Conservation (phyloP, 441 rosid species). For the Gossypium schwendimanii region DNA sequence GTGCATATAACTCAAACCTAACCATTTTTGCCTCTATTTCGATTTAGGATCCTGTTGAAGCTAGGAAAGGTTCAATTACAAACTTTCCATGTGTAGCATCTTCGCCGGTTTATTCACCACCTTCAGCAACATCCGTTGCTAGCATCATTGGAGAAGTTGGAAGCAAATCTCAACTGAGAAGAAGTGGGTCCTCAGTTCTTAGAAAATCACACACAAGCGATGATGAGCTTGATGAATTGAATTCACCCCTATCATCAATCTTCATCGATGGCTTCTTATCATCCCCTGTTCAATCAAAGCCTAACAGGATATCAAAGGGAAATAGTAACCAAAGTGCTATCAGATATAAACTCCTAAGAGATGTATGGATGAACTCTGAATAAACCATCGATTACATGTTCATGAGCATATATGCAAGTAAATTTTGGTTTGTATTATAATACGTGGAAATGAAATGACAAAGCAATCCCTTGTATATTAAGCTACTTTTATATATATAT, state of each 20-base stretch:
- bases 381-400: constrained; percentile 5
- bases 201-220: constrained; percentile 82
- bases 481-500: background rate
- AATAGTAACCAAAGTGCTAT: constrained; percentile 29
- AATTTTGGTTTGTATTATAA: constrained; percentile 7
- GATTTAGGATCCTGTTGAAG: constrained; percentile 38
- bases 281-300: constrained; percentile 32
- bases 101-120: constrained; percentile 52
- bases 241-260: constrained; percentile 62
- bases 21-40: constrained; percentile 3
- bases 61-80: constrained; percentile 31
- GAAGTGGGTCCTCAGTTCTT: constrained; percentile 56
- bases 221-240: constrained; percentile 83
- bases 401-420: background rate
- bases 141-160: constrained; percentile 42
- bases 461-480: background rate
- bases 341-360: constrained; percentile 75
- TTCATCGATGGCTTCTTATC: constrained; percentile 29
- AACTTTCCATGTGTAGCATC: constrained; percentile 57
- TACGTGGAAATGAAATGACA: background rate
- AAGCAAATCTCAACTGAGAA: constrained; percentile 34
- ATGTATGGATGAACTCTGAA: constrained; percentile 70
- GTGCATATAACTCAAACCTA: background rate
- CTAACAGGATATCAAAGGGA: constrained; percentile 39
- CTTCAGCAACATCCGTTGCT: constrained; percentile 51